These are phyloP conservation scores for Ophidiomyces ophidiicola DNA, from an alignment of 2,329 filamentous ascomycete genomes.

Conservation along the genomic window DNA sequence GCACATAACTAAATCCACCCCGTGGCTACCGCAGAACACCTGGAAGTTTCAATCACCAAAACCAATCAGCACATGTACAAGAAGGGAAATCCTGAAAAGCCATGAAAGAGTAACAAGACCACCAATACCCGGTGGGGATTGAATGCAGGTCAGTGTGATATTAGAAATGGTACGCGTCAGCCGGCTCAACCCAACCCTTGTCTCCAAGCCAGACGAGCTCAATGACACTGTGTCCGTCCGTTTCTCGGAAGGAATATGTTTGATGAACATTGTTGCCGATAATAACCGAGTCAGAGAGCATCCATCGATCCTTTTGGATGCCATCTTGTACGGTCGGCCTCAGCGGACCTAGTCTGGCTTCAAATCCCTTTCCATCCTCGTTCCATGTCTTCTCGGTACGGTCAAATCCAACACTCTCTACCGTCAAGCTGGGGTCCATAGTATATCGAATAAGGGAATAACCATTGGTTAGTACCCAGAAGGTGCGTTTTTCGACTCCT, in stretches of 20 bases:
- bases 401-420: constrained; percentile 34
- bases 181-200: background rate
- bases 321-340: constrained; percentile 30
- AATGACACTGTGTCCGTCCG: constrained; percentile 32
- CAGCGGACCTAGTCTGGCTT: constrained; percentile 30
- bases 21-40: too few species aligned
- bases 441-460: constrained; percentile 35
- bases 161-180: background rate
- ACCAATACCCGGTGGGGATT: too few species aligned
- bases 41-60: too few species aligned
- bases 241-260: constrained; percentile 31
- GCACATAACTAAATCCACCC: too few species aligned
- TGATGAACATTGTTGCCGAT: constrained; percentile 35
- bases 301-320: constrained; percentile 32
- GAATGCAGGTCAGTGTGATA: too few species aligned
- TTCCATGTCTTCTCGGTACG: constrained; percentile 35
- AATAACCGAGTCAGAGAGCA: constrained; percentile 29
- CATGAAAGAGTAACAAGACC: too few species aligned
- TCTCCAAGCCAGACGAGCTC: constrained; percentile 33
- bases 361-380: constrained; percentile 32
- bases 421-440: constrained; percentile 25
- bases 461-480: constrained; percentile 36
- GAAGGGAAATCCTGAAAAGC: background rate
- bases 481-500: constrained; percentile 27
- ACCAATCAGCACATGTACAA: too few species aligned